Evolutionary conservation across 768 basidiomycete genomes (phyloP).

Genomic region (Amanita brunnescens): DNA sequence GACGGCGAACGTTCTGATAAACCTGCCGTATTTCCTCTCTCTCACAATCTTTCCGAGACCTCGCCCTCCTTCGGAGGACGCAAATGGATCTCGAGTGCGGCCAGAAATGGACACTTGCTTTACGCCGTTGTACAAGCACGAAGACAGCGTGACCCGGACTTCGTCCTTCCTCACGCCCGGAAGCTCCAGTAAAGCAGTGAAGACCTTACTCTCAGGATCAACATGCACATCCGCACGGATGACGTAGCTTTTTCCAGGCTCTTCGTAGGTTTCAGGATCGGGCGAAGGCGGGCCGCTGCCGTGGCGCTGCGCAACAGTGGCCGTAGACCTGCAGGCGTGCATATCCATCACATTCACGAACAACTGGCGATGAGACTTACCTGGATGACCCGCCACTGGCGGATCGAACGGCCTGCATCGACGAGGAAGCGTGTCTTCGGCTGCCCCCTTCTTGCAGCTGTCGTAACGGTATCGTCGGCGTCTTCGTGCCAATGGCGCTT

Average conservation of each 20-base stretch:
- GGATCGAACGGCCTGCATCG: conserved; percentile 15
- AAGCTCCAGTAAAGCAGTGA: conserved; percentile 59
- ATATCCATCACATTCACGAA: too few species aligned
- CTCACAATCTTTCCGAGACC: conserved; percentile 23
- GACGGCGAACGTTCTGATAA: conserved; percentile 43
- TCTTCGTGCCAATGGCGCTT: conserved; percentile 12
- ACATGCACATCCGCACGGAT: conserved; percentile 59
- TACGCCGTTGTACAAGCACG: conserved; percentile 51
- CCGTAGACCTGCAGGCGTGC: conserved; percentile 2
- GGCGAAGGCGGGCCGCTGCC: conserved; percentile 13
- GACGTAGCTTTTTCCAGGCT: conserved; percentile 23
- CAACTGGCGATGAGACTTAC: too few species aligned
- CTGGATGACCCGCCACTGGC: conserved; percentile 16
- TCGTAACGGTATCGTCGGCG: conserved; percentile 7
- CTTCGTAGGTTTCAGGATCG: conserved; percentile 9
- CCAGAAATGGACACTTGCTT: conserved; percentile 55
- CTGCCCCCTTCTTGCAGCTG: conserved; percentile 14
- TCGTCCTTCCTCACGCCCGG: conserved; percentile 57
- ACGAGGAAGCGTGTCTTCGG: conserved; percentile 17
- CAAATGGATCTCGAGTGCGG: conserved; percentile 31
- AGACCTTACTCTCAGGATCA: conserved; percentile 37
- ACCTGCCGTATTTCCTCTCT: conserved; percentile 48
- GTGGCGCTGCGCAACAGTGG: conserved; percentile 5
- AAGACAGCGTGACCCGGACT: conserved; percentile 50
- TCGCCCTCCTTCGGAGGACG: conserved; percentile 17